These are phyloP conservation scores for Raddia guianensis DNA, from an alignment of 176 grass and related monocot species.

Conservation along the genomic window DNA sequence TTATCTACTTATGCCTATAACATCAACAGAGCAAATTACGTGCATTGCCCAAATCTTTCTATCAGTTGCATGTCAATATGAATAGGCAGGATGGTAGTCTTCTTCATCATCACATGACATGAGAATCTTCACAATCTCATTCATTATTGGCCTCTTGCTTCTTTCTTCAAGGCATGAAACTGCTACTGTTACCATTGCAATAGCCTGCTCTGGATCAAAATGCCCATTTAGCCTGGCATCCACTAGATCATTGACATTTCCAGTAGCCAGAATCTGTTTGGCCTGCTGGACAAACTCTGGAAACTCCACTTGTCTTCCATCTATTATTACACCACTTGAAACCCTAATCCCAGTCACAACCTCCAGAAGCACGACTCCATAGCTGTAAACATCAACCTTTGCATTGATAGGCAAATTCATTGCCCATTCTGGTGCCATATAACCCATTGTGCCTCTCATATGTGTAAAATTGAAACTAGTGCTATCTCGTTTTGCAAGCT, in stretches of 20 bases:
- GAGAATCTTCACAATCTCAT: slow-evolving; percentile 47
- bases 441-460: slow-evolving; percentile 83
- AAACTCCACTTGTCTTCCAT: slow-evolving; percentile 37
- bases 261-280: slow-evolving; percentile 41
- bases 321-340: slow-evolving; percentile 40
- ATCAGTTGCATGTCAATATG: slow-evolving; percentile 43
- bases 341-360: slow-evolving; percentile 63
- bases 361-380: slow-evolving; percentile 67
- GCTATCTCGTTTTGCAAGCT: slow-evolving; percentile 53
- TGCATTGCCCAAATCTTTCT: neutral
- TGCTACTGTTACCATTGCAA: slow-evolving; percentile 48
- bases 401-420: slow-evolving; percentile 56
- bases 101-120: slow-evolving; percentile 36
- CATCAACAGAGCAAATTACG: slow-evolving; percentile 9
- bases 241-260: slow-evolving; percentile 50
- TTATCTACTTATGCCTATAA: neutral
- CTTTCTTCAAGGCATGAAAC: slow-evolving; percentile 65
- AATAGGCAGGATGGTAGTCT: slow-evolving; percentile 56
- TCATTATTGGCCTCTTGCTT: slow-evolving; percentile 70
- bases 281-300: slow-evolving; percentile 41
- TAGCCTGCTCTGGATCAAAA: slow-evolving; percentile 54
- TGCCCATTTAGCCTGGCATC: slow-evolving; percentile 51
- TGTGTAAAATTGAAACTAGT: slow-evolving; percentile 55
- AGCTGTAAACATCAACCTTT: slow-evolving; percentile 84
- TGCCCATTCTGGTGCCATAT: slow-evolving; percentile 92